A percentile compares a stretch with the other conserved stretches of the same genome.
These are phyloP conservation scores for Myrmaecium sp. DNA, from an alignment of 2,329 filamentous ascomycete species.

Conservation along the genomic window DNA sequence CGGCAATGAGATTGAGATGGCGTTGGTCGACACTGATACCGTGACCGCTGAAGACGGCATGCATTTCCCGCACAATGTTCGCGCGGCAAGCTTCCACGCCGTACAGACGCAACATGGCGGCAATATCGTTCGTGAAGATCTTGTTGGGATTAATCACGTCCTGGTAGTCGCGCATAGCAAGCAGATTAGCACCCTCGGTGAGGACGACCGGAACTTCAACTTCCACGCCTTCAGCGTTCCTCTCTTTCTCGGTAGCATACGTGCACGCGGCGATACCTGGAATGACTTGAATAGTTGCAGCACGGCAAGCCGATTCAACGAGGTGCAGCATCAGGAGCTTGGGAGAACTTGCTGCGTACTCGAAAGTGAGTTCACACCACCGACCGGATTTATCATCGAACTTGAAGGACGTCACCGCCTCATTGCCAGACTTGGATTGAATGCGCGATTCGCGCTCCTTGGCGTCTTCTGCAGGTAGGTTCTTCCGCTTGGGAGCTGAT, in stretches of 20 bases:
- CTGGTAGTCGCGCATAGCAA: slow-evolving; percentile 77
- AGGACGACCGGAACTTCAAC: slow-evolving; percentile 37
- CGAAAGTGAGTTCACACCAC: slow-evolving; percentile 67
- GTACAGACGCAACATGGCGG: slow-evolving; percentile 67
- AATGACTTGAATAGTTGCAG: slow-evolving; percentile 76
- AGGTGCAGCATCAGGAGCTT: slow-evolving; percentile 89
- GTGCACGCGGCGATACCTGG: slow-evolving; percentile 58
- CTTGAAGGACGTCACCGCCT: slow-evolving; percentile 57
- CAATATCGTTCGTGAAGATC: slow-evolving; percentile 85
- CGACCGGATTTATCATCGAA: slow-evolving; percentile 60
- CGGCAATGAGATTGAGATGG: slow-evolving; percentile 87
- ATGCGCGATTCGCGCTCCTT: slow-evolving; percentile 8
- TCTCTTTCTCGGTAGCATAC: slow-evolving; percentile 37
- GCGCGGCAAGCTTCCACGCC: slow-evolving; percentile 85
- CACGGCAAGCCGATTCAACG: slow-evolving; percentile 63
- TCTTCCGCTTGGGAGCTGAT: slow-evolving; percentile 7
- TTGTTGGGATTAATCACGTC: slow-evolving; percentile 73
- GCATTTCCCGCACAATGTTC: slow-evolving; percentile 75
- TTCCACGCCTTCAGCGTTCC: slow-evolving; percentile 31
- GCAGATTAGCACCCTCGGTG: slow-evolving; percentile 73
- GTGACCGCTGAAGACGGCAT: slow-evolving; percentile 73
- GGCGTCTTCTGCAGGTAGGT: slow-evolving; percentile 14
- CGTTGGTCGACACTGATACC: slow-evolving; percentile 82
- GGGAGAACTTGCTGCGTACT: slow-evolving; percentile 61
- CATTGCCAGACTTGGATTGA: slow-evolving; percentile 24